These are phyloP conservation scores for Verticillium alfalfae DNA, from an alignment of 2,329 filamentous ascomycete species.

Conservation along the genomic window DNA sequence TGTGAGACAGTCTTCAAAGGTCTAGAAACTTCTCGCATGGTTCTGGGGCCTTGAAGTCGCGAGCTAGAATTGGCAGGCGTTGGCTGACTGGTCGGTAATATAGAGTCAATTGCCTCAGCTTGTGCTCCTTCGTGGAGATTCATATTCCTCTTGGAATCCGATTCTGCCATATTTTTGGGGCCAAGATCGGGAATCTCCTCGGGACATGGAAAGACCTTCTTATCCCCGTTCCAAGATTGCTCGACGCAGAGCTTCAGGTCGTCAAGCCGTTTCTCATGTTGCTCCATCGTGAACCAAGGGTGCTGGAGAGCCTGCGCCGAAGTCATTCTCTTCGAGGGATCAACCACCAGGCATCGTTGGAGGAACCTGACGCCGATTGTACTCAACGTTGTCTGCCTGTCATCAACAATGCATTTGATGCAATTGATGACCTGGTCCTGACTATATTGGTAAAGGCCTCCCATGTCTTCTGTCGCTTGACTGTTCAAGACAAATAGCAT, in stretches of 20 bases:
- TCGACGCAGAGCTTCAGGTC: neutral
- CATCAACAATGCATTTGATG: slow-evolving; percentile 15
- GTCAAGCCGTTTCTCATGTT: neutral
- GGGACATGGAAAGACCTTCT: neutral
- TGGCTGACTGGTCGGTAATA: neutral
- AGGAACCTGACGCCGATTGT: neutral
- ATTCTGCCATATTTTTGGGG: neutral
- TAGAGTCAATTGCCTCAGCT: neutral
- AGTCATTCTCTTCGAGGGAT: slow-evolving; percentile 24
- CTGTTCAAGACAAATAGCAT: slow-evolving; percentile 20
- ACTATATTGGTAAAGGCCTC: slow-evolving; percentile 16
- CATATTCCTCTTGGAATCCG: neutral
- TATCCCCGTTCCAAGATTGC: neutral
- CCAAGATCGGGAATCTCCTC: neutral
- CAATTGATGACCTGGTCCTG: slow-evolving; percentile 14
- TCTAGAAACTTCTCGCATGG: neutral
- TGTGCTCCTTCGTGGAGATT: neutral
- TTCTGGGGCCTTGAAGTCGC: neutral
- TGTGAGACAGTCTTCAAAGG: neutral
- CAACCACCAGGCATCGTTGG: slow-evolving; percentile 21
- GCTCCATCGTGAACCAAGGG: slow-evolving; percentile 23
- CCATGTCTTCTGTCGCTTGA: neutral
- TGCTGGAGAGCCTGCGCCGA: slow-evolving; percentile 24
- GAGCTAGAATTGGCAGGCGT: neutral
- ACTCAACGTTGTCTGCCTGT: neutral